Evolutionary conservation across 257 asterid species (phyloP).

Genomic region (Nicotiana knightiana): DNA sequence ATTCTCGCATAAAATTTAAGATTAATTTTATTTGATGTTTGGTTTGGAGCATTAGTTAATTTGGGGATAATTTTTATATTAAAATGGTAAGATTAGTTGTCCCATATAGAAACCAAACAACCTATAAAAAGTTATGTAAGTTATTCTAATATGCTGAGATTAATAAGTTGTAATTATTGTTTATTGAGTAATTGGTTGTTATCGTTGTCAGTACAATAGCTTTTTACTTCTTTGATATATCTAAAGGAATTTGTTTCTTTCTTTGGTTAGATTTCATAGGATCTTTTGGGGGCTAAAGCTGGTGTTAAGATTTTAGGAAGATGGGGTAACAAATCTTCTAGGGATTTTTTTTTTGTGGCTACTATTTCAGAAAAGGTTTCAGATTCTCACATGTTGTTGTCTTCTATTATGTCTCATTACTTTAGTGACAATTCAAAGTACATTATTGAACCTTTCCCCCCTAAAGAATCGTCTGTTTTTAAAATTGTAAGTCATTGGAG

Average conservation of each 20-base stretch:
- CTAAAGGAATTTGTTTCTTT: too few species aligned
- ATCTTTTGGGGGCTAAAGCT: background rate
- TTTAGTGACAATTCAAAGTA: background rate
- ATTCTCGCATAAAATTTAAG: too few species aligned
- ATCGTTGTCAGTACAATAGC: background rate
- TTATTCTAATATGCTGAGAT: too few species aligned
- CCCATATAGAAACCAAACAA: too few species aligned
- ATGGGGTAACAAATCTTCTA: background rate
- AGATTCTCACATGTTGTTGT: constrained; percentile 8
- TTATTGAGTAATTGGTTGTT: too few species aligned
- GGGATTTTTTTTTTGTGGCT: background rate
- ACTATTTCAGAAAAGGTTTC: background rate
- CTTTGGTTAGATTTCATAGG: background rate
- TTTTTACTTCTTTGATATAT: background rate
- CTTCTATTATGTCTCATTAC: background rate
- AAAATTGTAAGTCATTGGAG: background rate
- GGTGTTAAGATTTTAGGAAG: background rate
- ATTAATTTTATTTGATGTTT: too few species aligned
- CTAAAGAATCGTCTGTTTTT: background rate
- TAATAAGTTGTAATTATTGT: too few species aligned
- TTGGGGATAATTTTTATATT: too few species aligned
- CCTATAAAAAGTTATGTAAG: too few species aligned
- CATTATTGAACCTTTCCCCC: background rate
- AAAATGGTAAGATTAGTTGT: too few species aligned
- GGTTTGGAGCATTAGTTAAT: too few species aligned